phyloP scores from a whole-genome alignment of 2,329 filamentous ascomycete genomes.

The Xylariaceae sp. region DNA sequence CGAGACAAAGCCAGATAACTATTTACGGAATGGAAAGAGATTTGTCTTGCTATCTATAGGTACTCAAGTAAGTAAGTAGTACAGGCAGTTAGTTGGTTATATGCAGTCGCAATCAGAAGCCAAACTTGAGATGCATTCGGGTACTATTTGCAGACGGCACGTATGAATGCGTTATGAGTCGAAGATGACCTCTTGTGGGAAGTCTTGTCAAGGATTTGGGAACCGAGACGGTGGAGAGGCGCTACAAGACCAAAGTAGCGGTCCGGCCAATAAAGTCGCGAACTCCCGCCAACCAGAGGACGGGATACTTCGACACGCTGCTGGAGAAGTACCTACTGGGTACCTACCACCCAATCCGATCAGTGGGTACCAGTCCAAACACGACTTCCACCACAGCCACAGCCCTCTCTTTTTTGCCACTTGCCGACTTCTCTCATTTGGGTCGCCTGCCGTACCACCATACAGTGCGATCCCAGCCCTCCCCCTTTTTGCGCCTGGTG shows the following conservation, averaged over 20 bases:
- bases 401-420: slow-evolving; percentile 16
- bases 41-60: too few relatives aligned
- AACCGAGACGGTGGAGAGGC: neutral
- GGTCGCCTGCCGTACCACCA: neutral
- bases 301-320: neutral
- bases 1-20: too few relatives aligned
- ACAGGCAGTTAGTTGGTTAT: too few relatives aligned
- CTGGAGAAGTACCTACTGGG: neutral
- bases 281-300: neutral
- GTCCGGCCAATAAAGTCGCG: neutral
- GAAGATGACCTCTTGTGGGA: slow-evolving; percentile 7
- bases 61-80: too few relatives aligned
- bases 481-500: neutral
- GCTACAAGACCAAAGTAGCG: neutral
- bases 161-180: slow-evolving; percentile 2
- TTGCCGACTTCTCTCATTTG: slow-evolving; percentile 3
- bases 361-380: slow-evolving; percentile 11
- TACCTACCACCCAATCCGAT: neutral
- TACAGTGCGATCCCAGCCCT: slow-evolving; percentile 14
- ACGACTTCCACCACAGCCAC: slow-evolving; percentile 19
- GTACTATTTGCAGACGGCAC: neutral
- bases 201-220: neutral
- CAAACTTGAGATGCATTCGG: too few relatives aligned
- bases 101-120: too few relatives aligned
- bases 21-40: too few relatives aligned